phyloP scores from a whole-genome alignment of 106 monocot genomes.

The Acorus gramineus region DNA sequence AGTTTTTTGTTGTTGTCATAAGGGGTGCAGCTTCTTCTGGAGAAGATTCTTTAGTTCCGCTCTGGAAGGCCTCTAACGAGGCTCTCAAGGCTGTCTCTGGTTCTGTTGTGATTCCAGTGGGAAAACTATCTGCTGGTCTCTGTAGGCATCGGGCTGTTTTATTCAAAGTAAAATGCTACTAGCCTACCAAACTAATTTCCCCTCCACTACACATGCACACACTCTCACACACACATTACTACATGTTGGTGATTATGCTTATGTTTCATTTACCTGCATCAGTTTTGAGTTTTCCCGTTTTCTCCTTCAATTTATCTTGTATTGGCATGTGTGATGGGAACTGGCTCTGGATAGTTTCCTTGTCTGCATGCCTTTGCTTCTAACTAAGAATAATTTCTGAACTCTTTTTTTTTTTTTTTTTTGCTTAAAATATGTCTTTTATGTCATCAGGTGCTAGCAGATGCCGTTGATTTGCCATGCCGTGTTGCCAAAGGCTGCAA shows the following conservation, averaged over 20 bases:
- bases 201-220: too few species aligned
- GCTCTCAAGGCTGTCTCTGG: conserved; percentile 31
- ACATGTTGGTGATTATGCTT: not conserved
- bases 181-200: too few species aligned
- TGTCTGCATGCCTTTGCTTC: too few species aligned
- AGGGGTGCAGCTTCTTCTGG: conserved; percentile 70
- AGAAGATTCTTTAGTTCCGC: conserved; percentile 40
- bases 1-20: conserved; percentile 21
- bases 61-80: conserved; percentile 53
- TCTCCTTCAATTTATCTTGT: too few species aligned
- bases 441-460: conserved; percentile 60
- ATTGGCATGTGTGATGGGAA: too few species aligned
- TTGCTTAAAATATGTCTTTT: not conserved
- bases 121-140: conserved; percentile 72
- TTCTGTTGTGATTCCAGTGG: conserved; percentile 65
- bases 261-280: not conserved
- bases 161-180: conserved; percentile 55
- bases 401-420: not conserved
- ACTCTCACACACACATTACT: not conserved
- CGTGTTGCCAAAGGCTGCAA: conserved; percentile 89
- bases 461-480: conserved; percentile 77
- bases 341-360: too few species aligned
- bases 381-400: too few species aligned
- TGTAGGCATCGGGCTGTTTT: conserved; percentile 84
- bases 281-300: too few species aligned